Evolutionary conservation across 495 filamentous ascomycete species (phyloP).

Genomic region (Podospora didyma): DNA sequence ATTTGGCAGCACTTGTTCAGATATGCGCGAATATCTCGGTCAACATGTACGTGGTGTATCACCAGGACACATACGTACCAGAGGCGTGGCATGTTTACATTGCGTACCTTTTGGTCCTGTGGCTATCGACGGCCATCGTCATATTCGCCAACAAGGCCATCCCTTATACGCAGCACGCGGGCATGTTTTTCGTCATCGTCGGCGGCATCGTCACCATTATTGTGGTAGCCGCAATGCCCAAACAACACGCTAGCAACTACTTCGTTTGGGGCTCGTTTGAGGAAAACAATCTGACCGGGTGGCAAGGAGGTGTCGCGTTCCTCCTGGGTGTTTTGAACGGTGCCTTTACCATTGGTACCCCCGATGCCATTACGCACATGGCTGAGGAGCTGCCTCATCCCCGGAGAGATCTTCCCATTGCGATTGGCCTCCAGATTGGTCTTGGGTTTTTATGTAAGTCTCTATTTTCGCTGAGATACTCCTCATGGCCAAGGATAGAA

Average conservation of each 20-base stretch:
- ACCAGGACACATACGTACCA: conserved; percentile 54
- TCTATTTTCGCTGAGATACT: neutral
- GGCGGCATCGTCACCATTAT: conserved; percentile 70
- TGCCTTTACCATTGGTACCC: conserved; percentile 79
- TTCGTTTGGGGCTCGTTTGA: conserved; percentile 57
- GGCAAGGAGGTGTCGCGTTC: conserved; percentile 71
- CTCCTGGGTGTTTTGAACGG: conserved; percentile 80
- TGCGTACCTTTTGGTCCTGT: conserved; percentile 61
- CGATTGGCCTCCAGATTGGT: conserved; percentile 54
- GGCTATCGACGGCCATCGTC: conserved; percentile 59
- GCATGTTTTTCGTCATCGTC: conserved; percentile 63
- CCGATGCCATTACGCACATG: conserved; percentile 56
- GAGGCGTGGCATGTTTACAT: conserved; percentile 75
- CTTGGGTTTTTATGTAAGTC: conserved; percentile 53
- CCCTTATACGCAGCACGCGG: conserved; percentile 61
- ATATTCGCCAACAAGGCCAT: conserved; percentile 67
- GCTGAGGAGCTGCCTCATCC: conserved; percentile 78
- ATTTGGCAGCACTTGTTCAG: conserved; percentile 60
- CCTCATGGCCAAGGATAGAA: too few relatives aligned
- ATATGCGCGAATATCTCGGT: conserved; percentile 67
- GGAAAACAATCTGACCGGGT: conserved; percentile 66
- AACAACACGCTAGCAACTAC: conserved; percentile 49
- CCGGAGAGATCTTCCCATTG: conserved; percentile 58
- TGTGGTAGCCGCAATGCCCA: conserved; percentile 73
- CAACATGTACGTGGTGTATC: conserved; percentile 67